phyloP scores from a whole-genome alignment of 2,329 filamentous ascomycete genomes.

The Penicillium brasilianum region DNA sequence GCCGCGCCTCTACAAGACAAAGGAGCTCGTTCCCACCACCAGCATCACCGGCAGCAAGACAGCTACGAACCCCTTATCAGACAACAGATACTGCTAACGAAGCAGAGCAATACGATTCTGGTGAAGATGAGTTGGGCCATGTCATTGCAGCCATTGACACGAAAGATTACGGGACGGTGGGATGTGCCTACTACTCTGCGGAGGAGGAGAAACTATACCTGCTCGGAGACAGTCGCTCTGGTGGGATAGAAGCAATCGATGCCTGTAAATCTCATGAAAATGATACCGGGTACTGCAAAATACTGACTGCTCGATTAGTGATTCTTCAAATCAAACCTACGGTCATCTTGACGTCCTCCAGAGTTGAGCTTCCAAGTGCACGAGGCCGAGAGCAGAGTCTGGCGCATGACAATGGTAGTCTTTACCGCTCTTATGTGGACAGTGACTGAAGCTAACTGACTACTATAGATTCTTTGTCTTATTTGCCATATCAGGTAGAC shows the following conservation, averaged over 20 bases:
- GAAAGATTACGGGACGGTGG: conserved; percentile 70
- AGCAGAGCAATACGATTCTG: conserved; percentile 41
- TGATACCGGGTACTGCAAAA: neutral
- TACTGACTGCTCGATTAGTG: conserved; percentile 51
- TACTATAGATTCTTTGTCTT: conserved; percentile 53
- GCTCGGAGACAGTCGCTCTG: conserved; percentile 75
- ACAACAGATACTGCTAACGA: conserved; percentile 11
- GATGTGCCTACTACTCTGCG: conserved; percentile 82
- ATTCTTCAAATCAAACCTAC: conserved; percentile 67
- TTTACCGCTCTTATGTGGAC: neutral
- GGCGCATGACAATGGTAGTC: conserved; percentile 42
- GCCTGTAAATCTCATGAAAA: conserved; percentile 46
- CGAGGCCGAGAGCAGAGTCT: conserved; percentile 49
- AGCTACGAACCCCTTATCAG: conserved; percentile 15
- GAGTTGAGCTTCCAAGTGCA: conserved; percentile 54
- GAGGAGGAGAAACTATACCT: conserved; percentile 72
- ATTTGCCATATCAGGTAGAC: conserved; percentile 67
- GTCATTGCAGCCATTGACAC: conserved; percentile 81
- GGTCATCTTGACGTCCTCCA: conserved; percentile 61
- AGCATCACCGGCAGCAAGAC: conserved; percentile 12
- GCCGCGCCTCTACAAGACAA: conserved; percentile 9
- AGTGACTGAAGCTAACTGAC: neutral
- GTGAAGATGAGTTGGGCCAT: conserved; percentile 64
- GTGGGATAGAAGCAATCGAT: conserved; percentile 71
- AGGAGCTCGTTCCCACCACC: conserved; percentile 12